Conservation (phyloP, 2,329 filamentous ascomycete genomes). For the Trichophyton simii region DNA sequence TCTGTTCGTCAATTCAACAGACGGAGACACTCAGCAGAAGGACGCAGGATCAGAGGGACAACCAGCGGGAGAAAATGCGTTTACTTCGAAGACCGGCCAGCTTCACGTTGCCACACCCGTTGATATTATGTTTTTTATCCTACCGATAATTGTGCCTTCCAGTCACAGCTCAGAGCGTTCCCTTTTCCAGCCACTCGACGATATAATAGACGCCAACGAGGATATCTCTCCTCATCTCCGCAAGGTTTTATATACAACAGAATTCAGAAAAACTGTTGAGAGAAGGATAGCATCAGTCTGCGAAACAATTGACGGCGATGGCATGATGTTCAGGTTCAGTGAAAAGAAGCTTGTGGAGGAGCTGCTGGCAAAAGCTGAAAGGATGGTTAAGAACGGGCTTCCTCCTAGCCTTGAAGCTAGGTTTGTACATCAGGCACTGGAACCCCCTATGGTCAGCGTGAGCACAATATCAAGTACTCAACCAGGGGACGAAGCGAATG, state of each 20-base stretch:
- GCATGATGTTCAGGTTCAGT: slow-evolving; percentile 72
- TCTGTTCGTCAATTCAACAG: slow-evolving; percentile 30
- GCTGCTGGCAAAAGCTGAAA: slow-evolving; percentile 58
- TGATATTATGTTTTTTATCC: slow-evolving; percentile 70
- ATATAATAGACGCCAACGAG: slow-evolving; percentile 36
- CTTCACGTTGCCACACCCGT: slow-evolving; percentile 74
- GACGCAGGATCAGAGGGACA: not conserved
- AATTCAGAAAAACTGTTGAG: slow-evolving; percentile 42
- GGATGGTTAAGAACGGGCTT: slow-evolving; percentile 52
- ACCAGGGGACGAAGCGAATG: slow-evolving; percentile 19
- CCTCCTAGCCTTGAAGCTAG: slow-evolving; percentile 74
- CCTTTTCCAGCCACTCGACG: slow-evolving; percentile 38
- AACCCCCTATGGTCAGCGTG: slow-evolving; percentile 60
- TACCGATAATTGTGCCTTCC: slow-evolving; percentile 53
- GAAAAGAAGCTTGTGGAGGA: slow-evolving; percentile 55
- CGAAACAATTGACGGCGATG: slow-evolving; percentile 70
- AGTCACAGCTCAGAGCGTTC: slow-evolving; percentile 26
- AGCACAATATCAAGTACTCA: slow-evolving; percentile 30
- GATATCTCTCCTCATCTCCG: slow-evolving; percentile 31
- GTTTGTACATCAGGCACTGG: slow-evolving; percentile 64
- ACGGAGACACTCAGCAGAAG: slow-evolving; percentile 13
- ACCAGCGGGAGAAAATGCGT: slow-evolving; percentile 26
- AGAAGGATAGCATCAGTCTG: slow-evolving; percentile 58
- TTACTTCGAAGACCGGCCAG: slow-evolving; percentile 54
- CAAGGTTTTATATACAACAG: slow-evolving; percentile 28